phyloP scores from a whole-genome alignment of 2,329 filamentous ascomycete species.

The Cyphellophora attinorum region DNA sequence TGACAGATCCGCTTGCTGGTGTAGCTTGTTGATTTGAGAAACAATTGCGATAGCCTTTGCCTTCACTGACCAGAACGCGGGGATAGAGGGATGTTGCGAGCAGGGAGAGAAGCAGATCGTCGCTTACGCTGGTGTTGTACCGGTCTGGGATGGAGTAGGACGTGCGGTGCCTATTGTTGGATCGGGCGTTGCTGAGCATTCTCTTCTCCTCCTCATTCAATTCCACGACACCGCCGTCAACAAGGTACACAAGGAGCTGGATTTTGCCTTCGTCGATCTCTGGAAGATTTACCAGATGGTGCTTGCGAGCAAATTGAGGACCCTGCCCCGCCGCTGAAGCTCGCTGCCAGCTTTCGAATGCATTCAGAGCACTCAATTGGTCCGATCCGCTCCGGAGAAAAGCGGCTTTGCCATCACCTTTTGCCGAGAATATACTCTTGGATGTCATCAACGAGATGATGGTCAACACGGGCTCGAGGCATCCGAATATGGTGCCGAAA shows the following conservation, averaged over 20 bases:
- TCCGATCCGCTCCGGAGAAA: slow-evolving; percentile 88
- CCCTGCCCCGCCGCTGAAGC: slow-evolving; percentile 61
- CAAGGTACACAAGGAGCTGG: slow-evolving; percentile 74
- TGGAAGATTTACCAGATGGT: slow-evolving; percentile 78
- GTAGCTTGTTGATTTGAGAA: slow-evolving; percentile 87
- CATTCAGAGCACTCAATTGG: slow-evolving; percentile 85
- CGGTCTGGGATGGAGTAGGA: slow-evolving; percentile 77
- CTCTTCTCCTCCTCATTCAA: slow-evolving; percentile 33
- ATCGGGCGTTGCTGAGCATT: slow-evolving; percentile 7
- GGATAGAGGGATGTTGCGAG: slow-evolving; percentile 95
- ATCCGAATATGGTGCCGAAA: slow-evolving; percentile 76
- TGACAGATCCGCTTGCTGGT: slow-evolving; percentile 1
- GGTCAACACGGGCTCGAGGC: slow-evolving; percentile 82
- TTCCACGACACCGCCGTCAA: slow-evolving; percentile 74
- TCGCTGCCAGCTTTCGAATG: slow-evolving; percentile 80
- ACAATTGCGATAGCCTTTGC: slow-evolving; percentile 81
- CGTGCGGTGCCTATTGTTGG: slow-evolving; percentile 48
- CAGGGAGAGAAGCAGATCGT: slow-evolving; percentile 67
- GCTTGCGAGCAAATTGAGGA: slow-evolving; percentile 90
- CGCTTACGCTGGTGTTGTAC: slow-evolving; percentile 70
- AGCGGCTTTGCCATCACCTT: slow-evolving; percentile 51
- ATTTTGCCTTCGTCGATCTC: slow-evolving; percentile 96
- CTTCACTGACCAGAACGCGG: slow-evolving; percentile 75
- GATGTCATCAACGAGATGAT: slow-evolving; percentile 88
- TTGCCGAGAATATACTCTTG: slow-evolving; percentile 67